These are phyloP conservation scores for Solanum okadae DNA, from an alignment of 257 asterid genomes.

Conservation along the genomic window DNA sequence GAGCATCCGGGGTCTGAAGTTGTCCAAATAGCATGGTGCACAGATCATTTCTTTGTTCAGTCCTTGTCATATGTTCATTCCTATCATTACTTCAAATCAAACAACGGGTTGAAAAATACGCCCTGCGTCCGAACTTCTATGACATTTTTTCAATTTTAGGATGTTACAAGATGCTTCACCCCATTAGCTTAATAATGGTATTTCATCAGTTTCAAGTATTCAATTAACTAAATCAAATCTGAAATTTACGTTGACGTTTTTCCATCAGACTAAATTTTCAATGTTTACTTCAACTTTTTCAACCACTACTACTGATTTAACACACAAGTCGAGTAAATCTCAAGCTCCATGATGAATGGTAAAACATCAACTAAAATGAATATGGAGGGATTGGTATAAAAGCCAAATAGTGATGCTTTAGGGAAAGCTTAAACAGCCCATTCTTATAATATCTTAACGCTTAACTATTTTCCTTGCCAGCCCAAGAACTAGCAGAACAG, in stretches of 20 bases:
- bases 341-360: background rate
- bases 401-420: background rate
- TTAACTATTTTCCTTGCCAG: constrained; percentile 25
- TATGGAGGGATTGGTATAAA: background rate
- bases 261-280: background rate
- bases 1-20: background rate
- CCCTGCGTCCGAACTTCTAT: background rate
- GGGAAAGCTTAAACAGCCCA: constrained; percentile 7
- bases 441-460: background rate
- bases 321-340: background rate
- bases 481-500: constrained; percentile 56
- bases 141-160: background rate
- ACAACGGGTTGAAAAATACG: background rate
- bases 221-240: background rate
- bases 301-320: background rate
- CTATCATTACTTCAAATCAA: background rate
- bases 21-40: background rate
- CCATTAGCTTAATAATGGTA: background rate
- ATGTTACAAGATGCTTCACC: background rate
- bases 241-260: background rate
- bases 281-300: background rate
- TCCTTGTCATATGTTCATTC: constrained; percentile 1
- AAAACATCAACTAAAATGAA: background rate
- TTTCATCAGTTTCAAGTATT: background rate
- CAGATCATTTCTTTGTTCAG: background rate